phyloP scores from a whole-genome alignment of 441 rosid genomes.

The Dalechampia spathulata region DNA sequence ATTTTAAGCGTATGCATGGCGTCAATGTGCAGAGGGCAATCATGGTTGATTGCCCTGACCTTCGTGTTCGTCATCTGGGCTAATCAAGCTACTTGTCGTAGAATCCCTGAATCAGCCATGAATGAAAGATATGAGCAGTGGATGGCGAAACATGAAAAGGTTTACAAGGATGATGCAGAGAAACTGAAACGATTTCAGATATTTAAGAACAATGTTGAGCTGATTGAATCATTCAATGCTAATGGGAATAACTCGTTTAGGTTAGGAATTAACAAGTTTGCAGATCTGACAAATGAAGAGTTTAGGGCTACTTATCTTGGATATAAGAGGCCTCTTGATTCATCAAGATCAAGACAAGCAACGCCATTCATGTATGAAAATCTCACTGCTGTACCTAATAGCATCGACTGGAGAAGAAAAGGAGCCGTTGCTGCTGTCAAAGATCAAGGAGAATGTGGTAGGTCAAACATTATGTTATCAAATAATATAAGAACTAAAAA shows the following conservation, averaged over 20 bases:
- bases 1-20: too few relatives aligned
- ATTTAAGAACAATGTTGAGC: slow-evolving; percentile 41
- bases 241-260: slow-evolving; percentile 41
- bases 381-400: slow-evolving; percentile 16
- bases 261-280: slow-evolving; percentile 53
- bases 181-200: slow-evolving; percentile 39
- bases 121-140: slow-evolving; percentile 41
- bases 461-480: background rate
- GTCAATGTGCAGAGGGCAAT: too few relatives aligned
- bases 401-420: slow-evolving; percentile 61
- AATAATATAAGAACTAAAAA: too few relatives aligned
- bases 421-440: slow-evolving; percentile 68
- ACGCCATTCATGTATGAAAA: slow-evolving; percentile 13
- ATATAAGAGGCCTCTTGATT: slow-evolving; percentile 13
- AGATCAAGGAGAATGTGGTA: slow-evolving; percentile 67
- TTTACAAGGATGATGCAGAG: slow-evolving; percentile 33
- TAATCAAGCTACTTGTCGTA: slow-evolving; percentile 10
- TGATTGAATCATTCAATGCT: slow-evolving; percentile 54
- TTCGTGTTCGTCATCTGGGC: slow-evolving; percentile 5
- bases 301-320: slow-evolving; percentile 33
- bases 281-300: slow-evolving; percentile 68
- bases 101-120: slow-evolving; percentile 11
- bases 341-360: background rate
- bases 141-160: slow-evolving; percentile 27
- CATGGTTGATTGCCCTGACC: too few relatives aligned